Percentiles rank a stretch among this genome's conserved stretches.
phyloP scores from a whole-genome alignment of 768 basidiomycete genomes.

The Kwoniella dejecticola region DNA sequence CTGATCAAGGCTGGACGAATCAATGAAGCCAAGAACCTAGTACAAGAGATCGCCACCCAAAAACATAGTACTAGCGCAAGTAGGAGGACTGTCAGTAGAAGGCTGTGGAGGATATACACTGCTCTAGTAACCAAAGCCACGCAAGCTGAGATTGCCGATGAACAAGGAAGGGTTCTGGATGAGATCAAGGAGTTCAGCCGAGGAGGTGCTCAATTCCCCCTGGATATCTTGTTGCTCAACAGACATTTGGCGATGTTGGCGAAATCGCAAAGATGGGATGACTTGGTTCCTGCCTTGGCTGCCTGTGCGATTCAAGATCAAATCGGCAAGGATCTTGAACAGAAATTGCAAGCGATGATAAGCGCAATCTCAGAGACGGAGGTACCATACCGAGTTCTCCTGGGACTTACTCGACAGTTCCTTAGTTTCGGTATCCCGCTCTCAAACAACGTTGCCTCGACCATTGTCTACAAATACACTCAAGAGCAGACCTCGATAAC shows the following conservation, averaged over 20 bases:
- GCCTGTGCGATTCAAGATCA: not conserved
- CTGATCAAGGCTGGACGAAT: conserved; percentile 5
- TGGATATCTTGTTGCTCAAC: conserved; percentile 1
- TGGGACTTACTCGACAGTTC: conserved; percentile 4
- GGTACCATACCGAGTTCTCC: conserved; percentile 3
- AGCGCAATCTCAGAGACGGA: not conserved
- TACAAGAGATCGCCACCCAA: not conserved
- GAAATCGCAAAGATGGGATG: conserved; percentile 9
- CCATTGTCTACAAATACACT: conserved; percentile 17
- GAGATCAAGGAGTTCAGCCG: not conserved
- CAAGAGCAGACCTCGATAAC: no score
- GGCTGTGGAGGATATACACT: conserved; percentile 16
- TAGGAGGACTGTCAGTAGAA: conserved; percentile 5
- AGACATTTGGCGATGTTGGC: conserved; percentile 14
- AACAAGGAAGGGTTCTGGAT: not conserved
- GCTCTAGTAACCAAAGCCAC: conserved; percentile 4
- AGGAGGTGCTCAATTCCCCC: not conserved
- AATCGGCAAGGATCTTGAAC: not conserved
- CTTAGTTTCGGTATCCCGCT: conserved; percentile 9
- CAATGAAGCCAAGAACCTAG: not conserved
- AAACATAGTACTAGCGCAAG: conserved; percentile 1
- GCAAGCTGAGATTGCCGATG: not conserved
- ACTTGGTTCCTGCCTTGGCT: conserved; percentile 5
- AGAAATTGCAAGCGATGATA: not conserved
- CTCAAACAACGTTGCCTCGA: not conserved